These are phyloP conservation scores for Umbilicaria muhlenbergii DNA, from an alignment of 495 filamentous ascomycete species.

Conservation along the genomic window DNA sequence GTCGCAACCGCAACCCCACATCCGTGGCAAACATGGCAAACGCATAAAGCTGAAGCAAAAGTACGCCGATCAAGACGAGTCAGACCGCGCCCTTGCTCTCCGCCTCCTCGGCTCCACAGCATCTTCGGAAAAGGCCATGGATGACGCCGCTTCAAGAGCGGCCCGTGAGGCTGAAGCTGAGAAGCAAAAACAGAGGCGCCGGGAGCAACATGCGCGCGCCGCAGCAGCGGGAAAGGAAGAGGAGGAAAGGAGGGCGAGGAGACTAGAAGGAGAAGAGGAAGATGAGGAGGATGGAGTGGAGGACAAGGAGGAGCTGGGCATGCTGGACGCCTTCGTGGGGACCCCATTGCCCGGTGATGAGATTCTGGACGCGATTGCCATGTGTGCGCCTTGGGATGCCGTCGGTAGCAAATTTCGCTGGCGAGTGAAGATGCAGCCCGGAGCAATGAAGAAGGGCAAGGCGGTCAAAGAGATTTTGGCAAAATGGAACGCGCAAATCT, in stretches of 20 bases:
- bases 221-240: conserved; percentile 42
- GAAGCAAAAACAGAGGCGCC: conserved; percentile 51
- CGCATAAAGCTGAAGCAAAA: conserved; percentile 77
- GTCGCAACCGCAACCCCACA: conserved; percentile 20
- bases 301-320: conserved; percentile 33
- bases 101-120: conserved; percentile 62
- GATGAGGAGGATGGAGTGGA: conserved; percentile 43
- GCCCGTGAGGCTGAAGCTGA: conserved; percentile 45
- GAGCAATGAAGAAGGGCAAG: conserved; percentile 82
- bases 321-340: conserved; percentile 62
- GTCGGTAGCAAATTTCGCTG: conserved; percentile 62
- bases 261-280: conserved; percentile 32
- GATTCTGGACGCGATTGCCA: conserved; percentile 73
- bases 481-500: conserved; percentile 46
- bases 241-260: conserved; percentile 45
- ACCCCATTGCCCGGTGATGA: conserved; percentile 68
- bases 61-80: conserved; percentile 90
- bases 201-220: conserved; percentile 61
- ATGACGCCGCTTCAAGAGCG: conserved; percentile 33
- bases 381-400: conserved; percentile 83
- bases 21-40: conserved; percentile 73
- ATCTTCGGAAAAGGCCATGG: conserved; percentile 32
- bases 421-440: conserved; percentile 84
- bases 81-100: conserved; percentile 73
- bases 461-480: conserved; percentile 77